phyloP scores from a whole-genome alignment of 2,329 filamentous ascomycete genomes.

The Botrytis porri region DNA sequence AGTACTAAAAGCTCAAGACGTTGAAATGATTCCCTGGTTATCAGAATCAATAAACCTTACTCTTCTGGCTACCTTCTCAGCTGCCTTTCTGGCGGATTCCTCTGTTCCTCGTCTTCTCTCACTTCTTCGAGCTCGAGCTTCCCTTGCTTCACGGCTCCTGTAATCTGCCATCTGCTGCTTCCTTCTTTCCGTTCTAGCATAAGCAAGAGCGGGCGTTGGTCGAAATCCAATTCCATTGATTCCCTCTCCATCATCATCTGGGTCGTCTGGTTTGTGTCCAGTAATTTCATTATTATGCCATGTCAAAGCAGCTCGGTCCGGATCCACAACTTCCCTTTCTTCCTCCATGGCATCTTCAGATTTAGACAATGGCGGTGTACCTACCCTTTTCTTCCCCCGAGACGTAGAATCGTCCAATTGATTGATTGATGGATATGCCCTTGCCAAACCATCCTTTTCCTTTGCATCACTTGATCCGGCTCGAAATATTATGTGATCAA shows the following conservation, averaged over 20 bases:
- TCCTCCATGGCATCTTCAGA: conserved; percentile 16
- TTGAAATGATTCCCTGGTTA: conserved; percentile 22
- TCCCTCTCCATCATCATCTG: conserved; percentile 64
- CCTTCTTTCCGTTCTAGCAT: conserved; percentile 54
- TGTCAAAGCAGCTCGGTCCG: conserved; percentile 54
- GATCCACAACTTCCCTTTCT: conserved; percentile 27
- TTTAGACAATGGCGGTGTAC: conserved; percentile 30
- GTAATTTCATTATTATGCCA: conserved; percentile 70
- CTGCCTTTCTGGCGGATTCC: conserved; percentile 23
- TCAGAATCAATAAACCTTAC: conserved; percentile 35
- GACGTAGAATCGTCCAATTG: conserved; percentile 35
- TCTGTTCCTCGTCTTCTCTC: conserved; percentile 45
- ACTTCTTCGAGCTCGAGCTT: conserved; percentile 56
- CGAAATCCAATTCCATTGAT: conserved; percentile 68
- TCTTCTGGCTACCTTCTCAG: conserved; percentile 29
- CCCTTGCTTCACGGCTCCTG: conserved; percentile 57
- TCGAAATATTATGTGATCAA: conserved; percentile 35
- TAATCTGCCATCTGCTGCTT: conserved; percentile 62
- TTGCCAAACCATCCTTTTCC: conserved; percentile 21
- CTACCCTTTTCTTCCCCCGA: conserved; percentile 30
- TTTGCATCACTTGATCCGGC: conserved; percentile 23
- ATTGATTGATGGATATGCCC: conserved; percentile 36
- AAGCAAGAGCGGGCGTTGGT: conserved; percentile 59
- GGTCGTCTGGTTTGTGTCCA: conserved; percentile 60
- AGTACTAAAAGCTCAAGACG: conserved; percentile 20